Evolutionary conservation across 495 filamentous ascomycete species (phyloP).

Genomic region (Xylaria grammica): DNA sequence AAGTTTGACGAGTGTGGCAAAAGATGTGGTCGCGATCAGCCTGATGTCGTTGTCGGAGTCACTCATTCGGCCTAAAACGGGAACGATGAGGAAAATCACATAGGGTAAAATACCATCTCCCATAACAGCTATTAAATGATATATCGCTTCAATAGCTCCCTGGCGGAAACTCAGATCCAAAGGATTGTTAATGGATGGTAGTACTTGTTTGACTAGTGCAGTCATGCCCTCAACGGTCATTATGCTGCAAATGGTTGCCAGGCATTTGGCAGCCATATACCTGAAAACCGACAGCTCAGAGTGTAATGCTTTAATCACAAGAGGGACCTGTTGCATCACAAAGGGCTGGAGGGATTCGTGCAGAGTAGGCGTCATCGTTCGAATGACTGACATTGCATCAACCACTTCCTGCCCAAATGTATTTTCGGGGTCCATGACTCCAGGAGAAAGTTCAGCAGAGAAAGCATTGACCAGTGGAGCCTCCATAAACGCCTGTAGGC

Average conservation of each 20-base stretch:
- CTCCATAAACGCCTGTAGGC: slow-evolving; percentile 78
- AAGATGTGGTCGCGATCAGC: slow-evolving; percentile 93
- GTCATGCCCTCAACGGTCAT: slow-evolving; percentile 95
- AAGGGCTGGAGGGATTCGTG: slow-evolving; percentile 73
- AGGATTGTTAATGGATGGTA: slow-evolving; percentile 88
- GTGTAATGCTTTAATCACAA: slow-evolving; percentile 83
- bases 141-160: slow-evolving; percentile 91
- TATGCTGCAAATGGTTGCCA: slow-evolving; percentile 96
- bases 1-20: slow-evolving; percentile 96
- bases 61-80: slow-evolving; percentile 97
- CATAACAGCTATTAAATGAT: slow-evolving; percentile 97
- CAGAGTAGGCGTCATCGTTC: slow-evolving; percentile 86
- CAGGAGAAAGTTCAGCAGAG: slow-evolving; percentile 68
- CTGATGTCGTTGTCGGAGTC: slow-evolving; percentile 96
- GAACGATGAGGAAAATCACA: slow-evolving; percentile 98
- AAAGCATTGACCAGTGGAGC: slow-evolving; percentile 77
- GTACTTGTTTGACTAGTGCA: slow-evolving; percentile 87
- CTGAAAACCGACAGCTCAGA: slow-evolving; percentile 88
- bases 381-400: slow-evolving; percentile 89
- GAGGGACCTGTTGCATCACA: slow-evolving; percentile 81
- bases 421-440: slow-evolving; percentile 69
- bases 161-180: slow-evolving; percentile 85
- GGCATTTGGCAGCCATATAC: slow-evolving; percentile 96
- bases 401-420: slow-evolving; percentile 88
- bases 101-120: slow-evolving; percentile 94